Conservation (phyloP, 129 eudicot species). For the Flaveria robusta region DNA sequence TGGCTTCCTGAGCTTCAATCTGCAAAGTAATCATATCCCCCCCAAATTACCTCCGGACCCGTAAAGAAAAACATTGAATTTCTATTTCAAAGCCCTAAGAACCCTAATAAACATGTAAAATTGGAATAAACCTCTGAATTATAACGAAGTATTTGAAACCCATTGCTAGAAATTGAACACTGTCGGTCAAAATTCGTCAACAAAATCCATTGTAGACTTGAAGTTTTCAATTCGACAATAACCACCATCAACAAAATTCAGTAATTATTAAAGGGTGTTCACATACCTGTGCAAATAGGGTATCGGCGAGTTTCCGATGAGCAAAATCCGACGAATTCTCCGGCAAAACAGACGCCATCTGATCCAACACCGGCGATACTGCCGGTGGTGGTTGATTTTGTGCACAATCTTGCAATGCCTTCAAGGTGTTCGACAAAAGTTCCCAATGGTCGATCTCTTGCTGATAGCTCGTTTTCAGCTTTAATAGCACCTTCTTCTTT, state of each 20-base stretch:
- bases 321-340: conserved; percentile 31
- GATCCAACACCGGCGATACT: neutral
- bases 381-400: conserved; percentile 18
- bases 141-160: neutral
- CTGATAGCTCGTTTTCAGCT: conserved; percentile 51
- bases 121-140: neutral
- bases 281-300: conserved; percentile 61
- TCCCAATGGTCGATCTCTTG: conserved; percentile 70
- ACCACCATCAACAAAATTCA: neutral
- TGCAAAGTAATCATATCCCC: conserved; percentile 25
- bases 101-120: neutral
- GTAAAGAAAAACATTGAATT: neutral
- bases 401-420: conserved; percentile 43
- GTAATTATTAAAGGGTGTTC: neutral
- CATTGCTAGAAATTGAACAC: conserved; percentile 16
- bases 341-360: neutral
- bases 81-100: conserved; percentile 17
- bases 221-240: neutral
- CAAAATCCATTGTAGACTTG: neutral
- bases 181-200: neutral
- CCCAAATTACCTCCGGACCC: conserved; percentile 26
- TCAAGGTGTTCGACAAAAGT: conserved; percentile 67
- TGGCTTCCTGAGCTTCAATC: conserved; percentile 75
- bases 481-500: conserved; percentile 44
- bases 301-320: conserved; percentile 36